Conservation (phyloP, 2,329 filamentous ascomycete genomes). For the Xenoacremonium recifei region DNA sequence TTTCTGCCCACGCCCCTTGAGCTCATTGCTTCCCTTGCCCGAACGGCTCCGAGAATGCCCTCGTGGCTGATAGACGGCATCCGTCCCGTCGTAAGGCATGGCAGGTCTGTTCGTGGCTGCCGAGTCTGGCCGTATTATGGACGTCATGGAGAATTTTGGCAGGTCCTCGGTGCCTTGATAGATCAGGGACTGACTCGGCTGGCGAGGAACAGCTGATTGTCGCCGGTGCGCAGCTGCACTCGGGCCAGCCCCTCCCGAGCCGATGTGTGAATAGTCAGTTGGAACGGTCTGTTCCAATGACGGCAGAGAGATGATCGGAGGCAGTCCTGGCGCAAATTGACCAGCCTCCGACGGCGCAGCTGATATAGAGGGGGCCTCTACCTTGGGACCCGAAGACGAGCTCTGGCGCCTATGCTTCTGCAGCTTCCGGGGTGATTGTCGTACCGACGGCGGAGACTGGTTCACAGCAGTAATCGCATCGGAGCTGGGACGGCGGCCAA, state of each 20-base stretch:
- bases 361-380: slow-evolving; percentile 9
- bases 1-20: slow-evolving; percentile 30
- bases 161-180: slow-evolving; percentile 11
- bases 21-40: slow-evolving; percentile 34
- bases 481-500: slow-evolving; percentile 42
- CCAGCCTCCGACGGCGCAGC: slow-evolving; percentile 10
- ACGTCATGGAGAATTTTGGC: slow-evolving; percentile 14
- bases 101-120: slow-evolving; percentile 9
- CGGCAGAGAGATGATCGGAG: slow-evolving; percentile 23
- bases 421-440: slow-evolving; percentile 34
- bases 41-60: slow-evolving; percentile 33
- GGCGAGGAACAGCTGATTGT: slow-evolving; percentile 20
- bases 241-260: slow-evolving; percentile 26
- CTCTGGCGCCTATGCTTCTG: slow-evolving; percentile 37
- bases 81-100: slow-evolving; percentile 32
- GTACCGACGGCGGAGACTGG: slow-evolving; percentile 28
- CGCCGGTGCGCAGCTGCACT: slow-evolving; percentile 22
- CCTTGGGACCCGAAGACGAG: slow-evolving; percentile 14
- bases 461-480: slow-evolving; percentile 37
- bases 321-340: slow-evolving; percentile 19
- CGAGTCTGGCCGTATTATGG: slow-evolving; percentile 13
- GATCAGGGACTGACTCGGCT: slow-evolving; percentile 28
- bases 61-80: slow-evolving; percentile 26
- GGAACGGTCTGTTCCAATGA: slow-evolving; percentile 21
- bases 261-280: slow-evolving; percentile 18